Conservation (phyloP, 2,329 filamentous ascomycete genomes). For the Epichloe uncinata region DNA sequence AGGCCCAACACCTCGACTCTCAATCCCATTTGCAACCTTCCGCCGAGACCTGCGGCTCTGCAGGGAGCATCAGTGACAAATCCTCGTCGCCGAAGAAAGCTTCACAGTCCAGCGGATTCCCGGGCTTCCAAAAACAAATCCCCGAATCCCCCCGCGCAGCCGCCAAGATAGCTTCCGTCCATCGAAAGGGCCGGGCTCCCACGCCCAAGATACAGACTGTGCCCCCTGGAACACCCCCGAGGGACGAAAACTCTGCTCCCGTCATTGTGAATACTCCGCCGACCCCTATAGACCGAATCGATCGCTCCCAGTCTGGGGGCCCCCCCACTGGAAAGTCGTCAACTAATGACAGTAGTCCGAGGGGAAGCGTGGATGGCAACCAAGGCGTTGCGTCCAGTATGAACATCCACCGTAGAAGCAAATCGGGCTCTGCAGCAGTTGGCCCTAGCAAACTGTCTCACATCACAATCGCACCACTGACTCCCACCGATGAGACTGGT, state of each 20-base stretch:
- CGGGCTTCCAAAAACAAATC: conserved; percentile 6
- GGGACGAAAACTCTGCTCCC: conserved; percentile 30
- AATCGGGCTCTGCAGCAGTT: conserved; percentile 40
- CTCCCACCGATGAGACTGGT: conserved; percentile 59
- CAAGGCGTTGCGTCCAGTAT: conserved; percentile 51
- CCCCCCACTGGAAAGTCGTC: conserved; percentile 16
- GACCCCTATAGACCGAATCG: conserved; percentile 39
- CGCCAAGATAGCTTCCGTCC: conserved; percentile 16
- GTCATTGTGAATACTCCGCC: conserved; percentile 53
- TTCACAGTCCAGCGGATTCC: neutral
- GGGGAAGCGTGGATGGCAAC: conserved; percentile 35
- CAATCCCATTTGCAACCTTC: conserved; percentile 21
- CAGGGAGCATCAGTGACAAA: conserved; percentile 50
- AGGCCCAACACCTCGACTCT: conserved; percentile 34
- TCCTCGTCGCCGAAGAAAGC: conserved; percentile 1
- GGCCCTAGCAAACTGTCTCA: conserved; percentile 81
- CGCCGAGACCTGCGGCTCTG: conserved; percentile 31
- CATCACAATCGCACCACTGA: conserved; percentile 56
- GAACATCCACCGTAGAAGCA: conserved; percentile 50
- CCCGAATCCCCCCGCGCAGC: conserved; percentile 17
- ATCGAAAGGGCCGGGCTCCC: conserved; percentile 15
- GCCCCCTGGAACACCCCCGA: conserved; percentile 36
- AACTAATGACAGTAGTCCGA: conserved; percentile 14
- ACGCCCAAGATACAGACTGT: conserved; percentile 18
- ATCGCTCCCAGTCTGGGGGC: conserved; percentile 10